A percentile compares a stretch with the other conserved stretches of the same genome.
These are phyloP conservation scores for Cryptosporidium andersoni DNA, from an alignment of 169 alveolate species.

Conservation along the genomic window DNA sequence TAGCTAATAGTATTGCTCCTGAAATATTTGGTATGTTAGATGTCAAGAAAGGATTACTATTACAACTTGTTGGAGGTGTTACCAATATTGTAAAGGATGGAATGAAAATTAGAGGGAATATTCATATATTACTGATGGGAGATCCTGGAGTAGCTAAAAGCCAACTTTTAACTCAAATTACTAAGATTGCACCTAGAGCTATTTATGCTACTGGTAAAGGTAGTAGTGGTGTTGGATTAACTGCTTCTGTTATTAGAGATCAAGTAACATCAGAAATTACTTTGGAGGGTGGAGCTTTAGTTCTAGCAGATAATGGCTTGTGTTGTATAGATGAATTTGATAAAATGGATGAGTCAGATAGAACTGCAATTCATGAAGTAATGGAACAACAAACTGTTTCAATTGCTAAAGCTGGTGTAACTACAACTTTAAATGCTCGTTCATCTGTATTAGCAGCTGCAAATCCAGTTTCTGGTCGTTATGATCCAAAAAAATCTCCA, in stretches of 20 bases:
- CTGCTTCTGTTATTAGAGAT: conserved; percentile 98
- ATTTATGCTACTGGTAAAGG: conserved; percentile 97
- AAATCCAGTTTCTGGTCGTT: conserved; percentile 95
- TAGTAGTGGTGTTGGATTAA: conserved; percentile 96
- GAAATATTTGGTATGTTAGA: conserved; percentile 96
- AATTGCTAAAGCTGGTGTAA: conserved; percentile 97
- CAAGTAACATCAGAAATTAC: conserved; percentile 86
- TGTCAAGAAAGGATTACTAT: conserved; percentile 93
- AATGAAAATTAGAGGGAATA: conserved; percentile 97
- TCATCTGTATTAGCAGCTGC: conserved; percentile 97
- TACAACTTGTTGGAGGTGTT: conserved; percentile 94
- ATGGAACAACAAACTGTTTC: conserved; percentile 98
- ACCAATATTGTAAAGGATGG: conserved; percentile 92
- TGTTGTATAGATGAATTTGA: conserved; percentile 99
- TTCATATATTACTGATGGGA: conserved; percentile 95
- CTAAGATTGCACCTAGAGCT: conserved; percentile 89
- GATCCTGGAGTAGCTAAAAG: conserved; percentile 99
- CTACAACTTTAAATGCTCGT: conserved; percentile 88
- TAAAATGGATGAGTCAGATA: conserved; percentile 96
- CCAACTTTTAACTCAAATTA: conserved; percentile 91
- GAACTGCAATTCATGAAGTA: conserved; percentile 97
- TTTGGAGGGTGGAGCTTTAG: conserved; percentile 98
- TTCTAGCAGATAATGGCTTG: conserved; percentile 95
- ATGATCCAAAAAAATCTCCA: conserved; percentile 89
- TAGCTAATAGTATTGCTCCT: conserved; percentile 96